Conservation (phyloP, 768 basidiomycete genomes). For the Clitopilus passeckerianus region DNA sequence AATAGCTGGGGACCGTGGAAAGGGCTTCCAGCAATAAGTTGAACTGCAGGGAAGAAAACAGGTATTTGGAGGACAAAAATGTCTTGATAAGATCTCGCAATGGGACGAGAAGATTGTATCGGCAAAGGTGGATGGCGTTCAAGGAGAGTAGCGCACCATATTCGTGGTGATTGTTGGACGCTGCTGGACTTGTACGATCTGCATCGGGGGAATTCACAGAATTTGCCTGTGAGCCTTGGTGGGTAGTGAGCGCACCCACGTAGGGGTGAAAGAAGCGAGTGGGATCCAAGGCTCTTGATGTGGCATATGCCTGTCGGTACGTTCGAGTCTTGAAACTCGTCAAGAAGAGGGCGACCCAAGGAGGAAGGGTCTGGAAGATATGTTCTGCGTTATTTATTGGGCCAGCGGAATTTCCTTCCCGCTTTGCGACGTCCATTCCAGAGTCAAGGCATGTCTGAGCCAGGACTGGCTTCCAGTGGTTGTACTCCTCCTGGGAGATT, state of each 20-base stretch:
- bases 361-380: conserved; percentile 23
- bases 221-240: no score
- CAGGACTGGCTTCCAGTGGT: conserved; percentile 32
- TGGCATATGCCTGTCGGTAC: conserved; percentile 37
- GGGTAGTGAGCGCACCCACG: conserved; percentile 13
- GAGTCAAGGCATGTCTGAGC: conserved; percentile 25
- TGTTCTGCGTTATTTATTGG: conserved; percentile 1
- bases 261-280: conserved; percentile 28
- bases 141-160: conserved; percentile 41
- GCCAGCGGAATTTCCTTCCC: background rate
- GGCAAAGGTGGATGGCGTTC: conserved; percentile 41
- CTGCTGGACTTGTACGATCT: no score
- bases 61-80: conserved; percentile 30
- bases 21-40: conserved; percentile 52
- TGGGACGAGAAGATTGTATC: conserved; percentile 41
- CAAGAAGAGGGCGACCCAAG: conserved; percentile 54
- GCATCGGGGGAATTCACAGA: background rate
- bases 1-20: conserved; percentile 32
- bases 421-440: conserved; percentile 19
- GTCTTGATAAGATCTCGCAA: conserved; percentile 38
- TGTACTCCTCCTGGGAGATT: conserved; percentile 31
- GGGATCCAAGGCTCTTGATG: conserved; percentile 35
- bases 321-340: conserved; percentile 41
- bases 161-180: background rate
- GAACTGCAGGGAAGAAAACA: conserved; percentile 30